A percentile compares a stretch with the other conserved stretches of the same genome.
Evolutionary conservation across 345 rosid species (phyloP).

Genomic region (Acer campestre): DNA sequence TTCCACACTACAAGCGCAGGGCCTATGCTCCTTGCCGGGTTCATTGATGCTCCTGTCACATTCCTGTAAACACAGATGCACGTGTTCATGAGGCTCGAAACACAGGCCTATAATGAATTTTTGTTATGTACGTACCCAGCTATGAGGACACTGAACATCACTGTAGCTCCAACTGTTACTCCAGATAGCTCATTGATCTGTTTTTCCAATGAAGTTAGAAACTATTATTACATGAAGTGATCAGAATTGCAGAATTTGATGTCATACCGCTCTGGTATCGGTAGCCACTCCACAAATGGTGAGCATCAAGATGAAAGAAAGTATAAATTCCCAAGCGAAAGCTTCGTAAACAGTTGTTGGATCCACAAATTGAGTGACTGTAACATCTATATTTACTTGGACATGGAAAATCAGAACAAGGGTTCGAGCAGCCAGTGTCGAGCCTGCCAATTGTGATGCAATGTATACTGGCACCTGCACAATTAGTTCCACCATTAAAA

Average conservation of each 20-base stretch:
- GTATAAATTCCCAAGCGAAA: constrained; percentile 28
- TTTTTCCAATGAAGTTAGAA: neutral
- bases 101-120: neutral
- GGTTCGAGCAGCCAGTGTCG: constrained; percentile 25
- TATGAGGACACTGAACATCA: constrained; percentile 11
- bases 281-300: constrained; percentile 32
- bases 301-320: constrained; percentile 30
- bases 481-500: too few species aligned
- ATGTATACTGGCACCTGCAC: constrained; percentile 23
- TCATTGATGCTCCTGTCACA: constrained; percentile 30
- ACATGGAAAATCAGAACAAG: constrained; percentile 25
- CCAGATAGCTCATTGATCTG: constrained; percentile 27
- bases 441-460: constrained; percentile 22
- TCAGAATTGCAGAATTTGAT: neutral
- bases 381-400: constrained; percentile 14
- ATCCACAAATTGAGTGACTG: constrained; percentile 1
- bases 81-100: neutral
- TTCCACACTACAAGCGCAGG: constrained; percentile 10
- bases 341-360: constrained; percentile 14
- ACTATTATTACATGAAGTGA: neutral
- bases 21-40: constrained; percentile 26
- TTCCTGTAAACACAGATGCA: constrained; percentile 9
- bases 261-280: constrained; percentile 26
- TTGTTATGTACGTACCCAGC: constrained; percentile 22
- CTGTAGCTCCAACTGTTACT: constrained; percentile 20